Evolutionary conservation across 805 yeast genomes (phyloP).

Genomic region (Maudiozyma turicensis): DNA sequence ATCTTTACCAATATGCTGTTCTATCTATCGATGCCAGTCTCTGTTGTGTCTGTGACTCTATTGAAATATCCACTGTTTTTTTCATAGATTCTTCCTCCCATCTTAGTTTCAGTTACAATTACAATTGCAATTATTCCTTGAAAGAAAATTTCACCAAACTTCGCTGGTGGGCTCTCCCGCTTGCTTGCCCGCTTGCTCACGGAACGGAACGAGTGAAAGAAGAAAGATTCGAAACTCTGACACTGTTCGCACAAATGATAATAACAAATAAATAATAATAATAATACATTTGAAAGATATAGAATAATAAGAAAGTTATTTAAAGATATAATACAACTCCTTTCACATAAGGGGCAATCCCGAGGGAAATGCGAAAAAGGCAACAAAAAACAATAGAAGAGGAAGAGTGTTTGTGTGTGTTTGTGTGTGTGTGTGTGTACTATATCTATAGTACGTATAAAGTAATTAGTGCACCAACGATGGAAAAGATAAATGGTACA

Average conservation of each 20-base stretch:
- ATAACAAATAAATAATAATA: too few relatives aligned
- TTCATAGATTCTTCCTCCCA: not conserved
- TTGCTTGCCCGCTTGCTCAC: too few relatives aligned
- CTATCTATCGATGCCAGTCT: not conserved
- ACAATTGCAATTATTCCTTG: too few relatives aligned
- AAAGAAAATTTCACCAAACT: too few relatives aligned
- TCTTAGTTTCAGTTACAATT: too few relatives aligned
- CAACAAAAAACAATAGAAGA: not conserved
- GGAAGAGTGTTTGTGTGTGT: not conserved
- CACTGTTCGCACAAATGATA: too few relatives aligned
- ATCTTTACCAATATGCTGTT: not conserved
- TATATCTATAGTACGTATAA: constrained; percentile 2
- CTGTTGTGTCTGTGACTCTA: too few relatives aligned
- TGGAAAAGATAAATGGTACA: constrained; percentile 3
- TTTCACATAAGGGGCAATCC: not conserved
- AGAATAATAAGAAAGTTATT: not conserved
- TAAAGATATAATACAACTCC: not conserved
- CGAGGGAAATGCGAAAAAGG: not conserved
- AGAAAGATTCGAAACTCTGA: too few relatives aligned
- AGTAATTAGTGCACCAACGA: constrained; percentile 3
- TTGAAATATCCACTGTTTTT: too few relatives aligned
- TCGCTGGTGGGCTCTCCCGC: too few relatives aligned
- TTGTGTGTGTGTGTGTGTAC: not conserved
- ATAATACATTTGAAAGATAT: not conserved
- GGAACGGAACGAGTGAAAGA: too few relatives aligned